Evolutionary conservation across 2,329 filamentous ascomycete species (phyloP).

Genomic region (Penicillium sp.): DNA sequence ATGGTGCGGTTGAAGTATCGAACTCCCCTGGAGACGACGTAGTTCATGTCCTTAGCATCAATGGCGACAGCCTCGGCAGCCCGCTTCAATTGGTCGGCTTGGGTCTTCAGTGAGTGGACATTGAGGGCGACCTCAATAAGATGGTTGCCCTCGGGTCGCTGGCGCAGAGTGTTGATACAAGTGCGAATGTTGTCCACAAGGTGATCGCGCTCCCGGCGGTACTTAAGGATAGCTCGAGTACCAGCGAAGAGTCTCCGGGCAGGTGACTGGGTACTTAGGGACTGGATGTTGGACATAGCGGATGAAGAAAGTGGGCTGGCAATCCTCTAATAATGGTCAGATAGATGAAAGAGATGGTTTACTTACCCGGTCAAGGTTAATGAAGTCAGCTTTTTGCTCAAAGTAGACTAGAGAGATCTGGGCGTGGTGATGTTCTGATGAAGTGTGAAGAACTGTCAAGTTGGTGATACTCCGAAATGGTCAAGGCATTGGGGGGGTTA

Average conservation of each 20-base stretch:
- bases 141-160: not conserved
- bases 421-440: not conserved
- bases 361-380: not conserved
- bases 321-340: not conserved
- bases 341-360: not conserved
- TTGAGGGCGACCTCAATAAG: constrained; percentile 2
- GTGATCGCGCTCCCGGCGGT: not conserved
- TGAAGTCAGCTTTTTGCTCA: not conserved
- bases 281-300: not conserved
- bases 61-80: not conserved
- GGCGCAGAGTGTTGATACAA: not conserved
- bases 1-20: not conserved
- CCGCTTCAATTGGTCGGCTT: constrained; percentile 5
- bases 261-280: not conserved
- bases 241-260: not conserved
- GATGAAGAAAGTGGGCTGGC: not conserved
- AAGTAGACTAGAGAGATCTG: not conserved
- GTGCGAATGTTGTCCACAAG: not conserved
- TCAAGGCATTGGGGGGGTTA: not conserved
- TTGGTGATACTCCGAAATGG: not conserved
- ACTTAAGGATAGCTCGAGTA: constrained; percentile 1
- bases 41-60: not conserved
- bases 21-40: not conserved
- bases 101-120: not conserved
- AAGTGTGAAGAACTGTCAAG: not conserved